These are phyloP conservation scores for Rhizomucor pusillus DNA, from an alignment of 371 early-diverging fungal species.

Conservation along the genomic window DNA sequence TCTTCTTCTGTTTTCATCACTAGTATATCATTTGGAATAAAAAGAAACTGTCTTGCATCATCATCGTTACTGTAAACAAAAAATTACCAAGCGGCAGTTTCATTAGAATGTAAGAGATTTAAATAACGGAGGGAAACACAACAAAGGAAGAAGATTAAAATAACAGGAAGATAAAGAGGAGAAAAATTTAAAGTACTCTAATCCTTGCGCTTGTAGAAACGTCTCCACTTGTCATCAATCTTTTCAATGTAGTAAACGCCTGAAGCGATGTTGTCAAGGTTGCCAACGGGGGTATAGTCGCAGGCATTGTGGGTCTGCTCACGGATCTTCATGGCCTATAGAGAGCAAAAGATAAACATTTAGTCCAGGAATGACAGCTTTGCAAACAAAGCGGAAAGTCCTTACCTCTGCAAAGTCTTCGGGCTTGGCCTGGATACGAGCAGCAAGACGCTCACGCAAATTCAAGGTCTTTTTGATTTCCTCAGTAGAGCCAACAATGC, in stretches of 20 bases:
- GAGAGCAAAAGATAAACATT: too few relatives aligned
- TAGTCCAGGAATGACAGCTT: background rate
- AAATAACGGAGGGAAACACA: too few relatives aligned
- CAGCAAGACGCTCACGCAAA: constrained; percentile 69
- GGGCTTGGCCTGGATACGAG: constrained; percentile 76
- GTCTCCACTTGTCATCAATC: constrained; percentile 92
- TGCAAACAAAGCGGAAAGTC: background rate
- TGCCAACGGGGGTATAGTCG: constrained; percentile 77
- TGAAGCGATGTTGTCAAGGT: constrained; percentile 47
- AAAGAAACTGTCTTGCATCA: too few relatives aligned
- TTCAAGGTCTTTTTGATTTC: constrained; percentile 63
- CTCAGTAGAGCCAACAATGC: constrained; percentile 65
- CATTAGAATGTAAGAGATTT: too few relatives aligned
- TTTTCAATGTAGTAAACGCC: constrained; percentile 85
- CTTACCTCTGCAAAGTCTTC: constrained; percentile 64
- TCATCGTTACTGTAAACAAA: too few relatives aligned
- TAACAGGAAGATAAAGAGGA: too few relatives aligned
- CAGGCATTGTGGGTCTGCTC: constrained; percentile 83
- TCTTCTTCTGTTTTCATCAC: background rate
- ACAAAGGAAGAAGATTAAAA: too few relatives aligned
- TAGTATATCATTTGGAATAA: background rate
- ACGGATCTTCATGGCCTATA: constrained; percentile 76
- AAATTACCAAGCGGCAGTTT: too few relatives aligned
- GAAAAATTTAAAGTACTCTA: constrained; percentile 11
- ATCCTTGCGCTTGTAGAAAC: constrained; percentile 75